Evolutionary conservation across 306 rosid genomes (phyloP).

Genomic region (Glycine soja): DNA sequence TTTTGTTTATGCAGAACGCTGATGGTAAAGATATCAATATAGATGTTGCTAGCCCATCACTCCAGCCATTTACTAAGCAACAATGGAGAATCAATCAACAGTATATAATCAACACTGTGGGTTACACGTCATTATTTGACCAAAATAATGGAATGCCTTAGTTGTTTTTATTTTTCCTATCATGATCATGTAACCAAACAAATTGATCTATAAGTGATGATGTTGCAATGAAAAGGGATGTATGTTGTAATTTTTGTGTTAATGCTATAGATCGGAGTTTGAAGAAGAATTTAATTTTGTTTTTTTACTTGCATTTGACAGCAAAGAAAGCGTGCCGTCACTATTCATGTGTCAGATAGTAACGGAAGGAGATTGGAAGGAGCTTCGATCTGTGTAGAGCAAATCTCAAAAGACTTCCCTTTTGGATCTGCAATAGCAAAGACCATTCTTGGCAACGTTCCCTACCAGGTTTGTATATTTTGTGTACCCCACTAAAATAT

Average conservation of each 20-base stretch:
- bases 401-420: slow-evolving; percentile 81
- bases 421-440: slow-evolving; percentile 92
- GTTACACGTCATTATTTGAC: slow-evolving; percentile 16
- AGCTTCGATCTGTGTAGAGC: slow-evolving; percentile 58
- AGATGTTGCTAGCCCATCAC: slow-evolving; percentile 65
- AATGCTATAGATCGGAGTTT: neutral
- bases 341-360: slow-evolving; percentile 73
- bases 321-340: slow-evolving; percentile 80
- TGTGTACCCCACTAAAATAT: neutral
- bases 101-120: slow-evolving; percentile 69
- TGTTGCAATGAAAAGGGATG: neutral
- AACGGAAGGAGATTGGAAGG: slow-evolving; percentile 69
- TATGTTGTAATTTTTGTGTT: neutral
- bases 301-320: slow-evolving; percentile 38
- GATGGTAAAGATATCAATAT: slow-evolving; percentile 53
- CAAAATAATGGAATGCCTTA: no score
- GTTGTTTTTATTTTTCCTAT: no score
- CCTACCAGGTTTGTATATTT: slow-evolving; percentile 69
- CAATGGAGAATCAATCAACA: slow-evolving; percentile 83
- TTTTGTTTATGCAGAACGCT: slow-evolving; percentile 50
- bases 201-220: neutral
- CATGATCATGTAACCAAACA: no score
- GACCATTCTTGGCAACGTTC: slow-evolving; percentile 74
- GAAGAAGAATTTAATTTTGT: slow-evolving; percentile 5
- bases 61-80: slow-evolving; percentile 75